Percentiles rank a stretch among this genome's conserved stretches.
These are phyloP conservation scores for Tulasnella sp. DNA, from an alignment of 768 basidiomycete genomes.

Conservation along the genomic window DNA sequence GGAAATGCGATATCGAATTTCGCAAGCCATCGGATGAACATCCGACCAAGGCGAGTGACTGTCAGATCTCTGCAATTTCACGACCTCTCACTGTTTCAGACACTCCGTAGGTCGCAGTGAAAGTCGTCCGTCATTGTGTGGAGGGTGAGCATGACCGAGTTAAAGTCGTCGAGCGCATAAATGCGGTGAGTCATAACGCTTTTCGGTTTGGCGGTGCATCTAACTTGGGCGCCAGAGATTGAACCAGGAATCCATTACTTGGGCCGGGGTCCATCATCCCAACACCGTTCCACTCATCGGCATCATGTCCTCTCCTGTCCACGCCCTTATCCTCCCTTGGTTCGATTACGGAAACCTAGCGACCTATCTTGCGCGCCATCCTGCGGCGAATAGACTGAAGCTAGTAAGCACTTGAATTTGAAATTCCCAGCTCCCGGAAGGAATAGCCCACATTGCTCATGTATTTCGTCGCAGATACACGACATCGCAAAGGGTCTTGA, in stretches of 20 bases:
- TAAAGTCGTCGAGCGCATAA: background rate
- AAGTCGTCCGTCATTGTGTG: background rate
- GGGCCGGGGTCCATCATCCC: background rate
- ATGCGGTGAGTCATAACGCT: no score
- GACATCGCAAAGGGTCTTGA: no score
- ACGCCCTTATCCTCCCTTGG: background rate
- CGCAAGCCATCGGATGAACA: background rate
- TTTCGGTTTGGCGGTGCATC: no score
- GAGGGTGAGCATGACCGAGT: background rate
- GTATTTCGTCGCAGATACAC: no score
- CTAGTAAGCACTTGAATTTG: no score
- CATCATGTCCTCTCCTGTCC: background rate
- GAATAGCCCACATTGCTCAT: no score
- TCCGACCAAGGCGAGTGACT: background rate
- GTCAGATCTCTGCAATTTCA: background rate
- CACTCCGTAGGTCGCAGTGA: background rate
- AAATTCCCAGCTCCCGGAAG: no score
- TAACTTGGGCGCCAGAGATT: background rate
- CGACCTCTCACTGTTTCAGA: background rate
- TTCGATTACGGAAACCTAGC: background rate
- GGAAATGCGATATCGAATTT: background rate
- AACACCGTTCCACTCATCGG: background rate
- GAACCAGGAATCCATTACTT: background rate
- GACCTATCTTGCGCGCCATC: background rate
- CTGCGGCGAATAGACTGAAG: background rate